These are phyloP conservation scores for Mycosphaerella sp. DNA, from an alignment of 2,329 filamentous ascomycete genomes.

Conservation along the genomic window DNA sequence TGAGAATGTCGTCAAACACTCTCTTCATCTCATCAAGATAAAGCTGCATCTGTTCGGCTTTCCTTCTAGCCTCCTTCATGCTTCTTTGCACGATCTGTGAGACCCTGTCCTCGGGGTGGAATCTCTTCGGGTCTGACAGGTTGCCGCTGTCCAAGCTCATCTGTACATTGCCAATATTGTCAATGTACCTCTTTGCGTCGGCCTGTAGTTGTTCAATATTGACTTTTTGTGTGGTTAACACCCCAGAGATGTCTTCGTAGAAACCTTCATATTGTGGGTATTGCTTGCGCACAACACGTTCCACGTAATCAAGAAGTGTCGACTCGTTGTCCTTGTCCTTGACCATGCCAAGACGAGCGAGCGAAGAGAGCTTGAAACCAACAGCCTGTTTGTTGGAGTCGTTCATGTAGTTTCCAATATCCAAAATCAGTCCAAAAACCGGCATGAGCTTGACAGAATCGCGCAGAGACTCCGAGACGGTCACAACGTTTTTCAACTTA, in stretches of 20 bases:
- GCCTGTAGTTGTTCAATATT: conserved; percentile 86
- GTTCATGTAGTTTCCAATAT: conserved; percentile 99
- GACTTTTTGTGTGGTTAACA: conserved; percentile 76
- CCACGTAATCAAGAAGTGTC: conserved; percentile 89
- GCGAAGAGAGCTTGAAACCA: conserved; percentile 94
- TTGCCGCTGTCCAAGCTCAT: conserved; percentile 87
- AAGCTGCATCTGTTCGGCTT: conserved; percentile 90
- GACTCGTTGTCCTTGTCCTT: conserved; percentile 99
- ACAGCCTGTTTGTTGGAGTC: conserved; percentile 97
- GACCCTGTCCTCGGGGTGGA: conserved; percentile 94
- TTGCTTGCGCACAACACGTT: conserved; percentile 91
- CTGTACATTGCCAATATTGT: conserved; percentile 91
- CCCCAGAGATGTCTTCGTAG: conserved; percentile 72
- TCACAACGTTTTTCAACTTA: conserved; percentile 79
- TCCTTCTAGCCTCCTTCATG: conserved; percentile 95
- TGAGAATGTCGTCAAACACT: conserved; percentile 91
- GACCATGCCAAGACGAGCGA: conserved; percentile 89
- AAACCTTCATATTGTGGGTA: conserved; percentile 95
- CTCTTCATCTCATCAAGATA: conserved; percentile 90
- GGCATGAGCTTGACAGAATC: conserved; percentile 94
- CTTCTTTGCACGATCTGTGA: conserved; percentile 81
- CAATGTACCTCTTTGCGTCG: conserved; percentile 87
- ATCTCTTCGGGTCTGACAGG: conserved; percentile 91
- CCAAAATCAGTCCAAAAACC: conserved; percentile 87
- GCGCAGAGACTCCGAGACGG: conserved; percentile 79